Evolutionary conservation across 805 yeast species (phyloP), one percentile per base, ranked within the genome.

Genomic region (Alloascoidea hylecoeti): DNA sequence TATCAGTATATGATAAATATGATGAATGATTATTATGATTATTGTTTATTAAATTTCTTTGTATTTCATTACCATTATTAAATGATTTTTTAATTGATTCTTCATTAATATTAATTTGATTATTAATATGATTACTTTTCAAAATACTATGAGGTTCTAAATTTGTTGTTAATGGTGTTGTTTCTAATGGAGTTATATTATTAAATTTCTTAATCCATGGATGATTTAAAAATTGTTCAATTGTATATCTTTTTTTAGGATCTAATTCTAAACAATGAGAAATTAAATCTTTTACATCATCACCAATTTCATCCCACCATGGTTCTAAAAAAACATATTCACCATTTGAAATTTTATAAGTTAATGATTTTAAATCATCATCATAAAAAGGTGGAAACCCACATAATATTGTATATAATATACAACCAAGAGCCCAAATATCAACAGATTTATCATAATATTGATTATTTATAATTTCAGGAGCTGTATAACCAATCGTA

Each of bases 361-460:
- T 81, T 42, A 82, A 64, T 2, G 69, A 65, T 42, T 79, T 88
- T 43, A 78, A 78, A 42, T 76, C 62, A 51, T 82, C 92, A 52
- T 84, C 94, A 57, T 86, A 92, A 53, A 92, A 92, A 3, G 98
- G 98, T 1, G 98, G 98, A 60, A 92, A 92, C 3, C 98, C 98
- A 61, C 97, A 92, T 27, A 92, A 62, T 34, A 92, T 63, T 0
- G 97, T 92, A 53, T 92, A 92, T 39, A 92, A 60, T 0, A 92
- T 96, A 60, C 98, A 92, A 0, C 98, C 98, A 39, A 92, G 64
- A 3, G 96, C 96, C 98, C 98, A 92, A 92, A 92, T 84, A 55
- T 92, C 98, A 28, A 92, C 98, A 45, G 86, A 80, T 61, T 83
- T 85, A 1, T 95, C 82, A 53, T 92, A 92, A 35, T 77, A 69